Base-by-base conservation (phyloP, 139 green algal species). In the Bryopsis sp. region DNA sequence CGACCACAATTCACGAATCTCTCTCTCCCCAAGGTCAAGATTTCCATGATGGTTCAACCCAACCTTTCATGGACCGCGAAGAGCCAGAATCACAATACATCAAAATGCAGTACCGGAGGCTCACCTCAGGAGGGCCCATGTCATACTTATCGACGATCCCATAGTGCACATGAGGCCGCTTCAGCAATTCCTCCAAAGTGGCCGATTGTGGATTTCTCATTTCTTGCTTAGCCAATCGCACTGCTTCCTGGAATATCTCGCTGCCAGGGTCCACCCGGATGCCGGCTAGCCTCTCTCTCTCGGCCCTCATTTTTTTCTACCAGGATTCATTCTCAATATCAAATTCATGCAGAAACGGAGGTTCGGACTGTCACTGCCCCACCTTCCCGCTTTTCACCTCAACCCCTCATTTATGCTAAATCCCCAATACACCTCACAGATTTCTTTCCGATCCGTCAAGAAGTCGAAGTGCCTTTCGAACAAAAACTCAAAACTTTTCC, bases 131-230 rank as follows among this genome's bases (percentile, higher is more conserved):
- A 24, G 58, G n/a, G n/a, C 43, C 58, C 8, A 69, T 5, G 24
- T 58, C 39, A 31, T 69, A 35, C 2, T 7, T 15, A n/a, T 72
- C 39, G 0, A 79, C 19, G 31, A 70, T 15, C 34, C 54, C 32
- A 77, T 96, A 95, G 72, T 94, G 84, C 28, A 98, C 82, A 58
- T 96, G 84, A 26, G 92, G 92, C 2, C 90, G 77, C 8, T 85
- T 78, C 62, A 98, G 79, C 43, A 98, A 74, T 43, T 96, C 87
- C 48, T 92, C 86, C 35, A 97, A 78, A 0, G 81, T 94, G 7
- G 70, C 48, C 8, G 71, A 60, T 7, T 68, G 38, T 65, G 15
- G 50, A 48, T 35, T n/a, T n/a, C n/a, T n/a, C n/a, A 86, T 67
- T 24, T 70, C 39, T 66, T 97, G 92, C 3, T 81, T 82, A 15